Evolutionary conservation across 108 stramenopile species (phyloP).

Genomic region (Bacterosira constricta): DNA sequence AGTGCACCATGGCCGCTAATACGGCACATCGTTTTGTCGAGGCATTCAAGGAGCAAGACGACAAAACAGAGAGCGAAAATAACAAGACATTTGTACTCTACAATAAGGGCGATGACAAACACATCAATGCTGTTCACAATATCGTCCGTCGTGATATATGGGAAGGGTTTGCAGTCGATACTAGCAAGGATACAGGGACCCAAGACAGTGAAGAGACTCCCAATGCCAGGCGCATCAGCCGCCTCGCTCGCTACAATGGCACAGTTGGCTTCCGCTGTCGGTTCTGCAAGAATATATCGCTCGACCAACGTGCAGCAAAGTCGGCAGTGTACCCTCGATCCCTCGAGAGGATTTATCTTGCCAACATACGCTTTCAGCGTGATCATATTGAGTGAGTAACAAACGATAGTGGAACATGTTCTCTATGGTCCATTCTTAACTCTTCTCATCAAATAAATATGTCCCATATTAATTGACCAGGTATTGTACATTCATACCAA

Average conservation of each 20-base stretch:
- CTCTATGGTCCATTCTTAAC: too few relatives aligned
- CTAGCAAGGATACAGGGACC: background rate
- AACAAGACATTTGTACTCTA: background rate
- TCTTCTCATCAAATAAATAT: too few relatives aligned
- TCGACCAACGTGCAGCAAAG: background rate
- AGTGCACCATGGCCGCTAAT: too few relatives aligned
- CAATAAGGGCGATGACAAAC: background rate
- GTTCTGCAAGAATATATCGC: slow-evolving; percentile 9
- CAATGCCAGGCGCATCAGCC: slow-evolving; percentile 1
- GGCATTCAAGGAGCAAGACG: background rate
- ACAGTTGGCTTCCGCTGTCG: slow-evolving; percentile 26
- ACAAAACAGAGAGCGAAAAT: background rate
- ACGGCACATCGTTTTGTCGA: background rate
- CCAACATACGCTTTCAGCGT: slow-evolving; percentile 27
- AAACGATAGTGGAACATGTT: too few relatives aligned
- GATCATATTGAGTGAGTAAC: slow-evolving; percentile 15
- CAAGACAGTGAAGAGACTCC: background rate
- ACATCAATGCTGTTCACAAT: background rate
- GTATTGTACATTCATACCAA: slow-evolving; percentile 6
- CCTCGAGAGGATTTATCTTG: slow-evolving; percentile 15
- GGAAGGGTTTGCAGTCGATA: slow-evolving; percentile 9
- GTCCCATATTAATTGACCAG: too few relatives aligned
- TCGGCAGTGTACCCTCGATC: slow-evolving; percentile 20
- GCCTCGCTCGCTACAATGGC: slow-evolving; percentile 16
- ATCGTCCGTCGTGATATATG: slow-evolving; percentile 6